phyloP scores from a whole-genome alignment of 2,329 filamentous ascomycete genomes.

The Alternaria sp. region DNA sequence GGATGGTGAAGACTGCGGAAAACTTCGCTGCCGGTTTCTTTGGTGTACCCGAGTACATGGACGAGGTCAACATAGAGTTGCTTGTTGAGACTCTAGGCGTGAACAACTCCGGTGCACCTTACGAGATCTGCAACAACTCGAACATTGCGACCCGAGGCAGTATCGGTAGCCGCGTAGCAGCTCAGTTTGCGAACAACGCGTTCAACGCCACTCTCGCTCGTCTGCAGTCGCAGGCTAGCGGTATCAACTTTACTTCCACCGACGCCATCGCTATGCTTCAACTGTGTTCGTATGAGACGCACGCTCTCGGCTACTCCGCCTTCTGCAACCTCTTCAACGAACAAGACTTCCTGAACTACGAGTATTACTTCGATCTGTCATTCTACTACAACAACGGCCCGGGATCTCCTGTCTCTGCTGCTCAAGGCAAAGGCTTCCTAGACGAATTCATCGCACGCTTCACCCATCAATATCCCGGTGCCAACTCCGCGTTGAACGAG shows the following conservation, averaged over 20 bases:
- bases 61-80: conserved; percentile 39
- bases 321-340: conserved; percentile 54
- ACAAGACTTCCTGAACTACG: conserved; percentile 53
- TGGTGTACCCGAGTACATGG: conserved; percentile 38
- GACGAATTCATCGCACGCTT: conserved; percentile 41
- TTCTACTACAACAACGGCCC: conserved; percentile 46
- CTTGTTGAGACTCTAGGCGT: conserved; percentile 32
- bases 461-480: conserved; percentile 27
- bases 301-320: conserved; percentile 52
- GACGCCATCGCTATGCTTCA: conserved; percentile 53
- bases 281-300: conserved; percentile 42
- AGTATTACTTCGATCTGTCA: conserved; percentile 54
- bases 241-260: conserved; percentile 40
- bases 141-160: conserved; percentile 34
- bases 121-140: conserved; percentile 38
- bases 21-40: conserved; percentile 45
- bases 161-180: conserved; percentile 34
- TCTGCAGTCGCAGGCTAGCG: conserved; percentile 34
- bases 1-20: conserved; percentile 43
- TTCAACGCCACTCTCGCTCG: conserved; percentile 39
- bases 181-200: conserved; percentile 30
- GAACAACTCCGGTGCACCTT: conserved; percentile 41
- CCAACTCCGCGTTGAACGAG: conserved; percentile 31
- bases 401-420: conserved; percentile 39
- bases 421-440: conserved; percentile 41